phyloP scores from a whole-genome alignment of 352 stramenopile species.

The Blastocystis sp. region DNA sequence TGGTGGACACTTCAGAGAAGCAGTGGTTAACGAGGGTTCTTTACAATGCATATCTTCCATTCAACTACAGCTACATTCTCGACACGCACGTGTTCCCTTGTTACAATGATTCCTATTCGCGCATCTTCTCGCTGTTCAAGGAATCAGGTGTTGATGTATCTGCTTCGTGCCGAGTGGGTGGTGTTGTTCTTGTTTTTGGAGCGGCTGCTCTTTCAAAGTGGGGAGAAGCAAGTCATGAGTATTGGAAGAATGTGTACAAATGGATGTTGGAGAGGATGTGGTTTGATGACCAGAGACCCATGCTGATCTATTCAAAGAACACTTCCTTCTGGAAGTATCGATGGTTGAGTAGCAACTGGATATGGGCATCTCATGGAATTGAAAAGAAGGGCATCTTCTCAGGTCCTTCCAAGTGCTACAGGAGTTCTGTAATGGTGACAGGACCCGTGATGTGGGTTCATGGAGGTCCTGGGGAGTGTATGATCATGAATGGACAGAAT shows the following conservation, averaged over 20 bases:
- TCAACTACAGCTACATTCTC: not conserved
- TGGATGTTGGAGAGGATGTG: not conserved
- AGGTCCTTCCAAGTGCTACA: not conserved
- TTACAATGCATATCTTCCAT: constrained; percentile 38
- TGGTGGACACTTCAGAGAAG: not conserved
- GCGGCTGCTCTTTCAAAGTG: too few species aligned
- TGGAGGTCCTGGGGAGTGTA: not conserved
- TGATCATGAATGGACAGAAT: not conserved
- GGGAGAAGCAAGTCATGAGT: not conserved
- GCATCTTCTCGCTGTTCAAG: not conserved
- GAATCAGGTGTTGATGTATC: not conserved
- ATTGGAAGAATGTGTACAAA: not conserved
- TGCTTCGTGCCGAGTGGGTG: not conserved
- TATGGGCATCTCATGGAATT: not conserved
- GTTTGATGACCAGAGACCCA: not conserved
- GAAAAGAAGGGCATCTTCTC: not conserved
- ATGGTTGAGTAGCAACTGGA: not conserved
- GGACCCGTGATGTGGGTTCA: not conserved
- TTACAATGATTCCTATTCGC: not conserved
- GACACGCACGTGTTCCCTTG: constrained; percentile 5
- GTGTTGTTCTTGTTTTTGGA: too few species aligned
- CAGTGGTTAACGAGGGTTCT: constrained; percentile 20
- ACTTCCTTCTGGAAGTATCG: not conserved
- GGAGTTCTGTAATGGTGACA: not conserved
- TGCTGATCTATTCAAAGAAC: not conserved